Evolutionary conservation across 2,329 filamentous ascomycete species (phyloP).

Genomic region (Calonectria henricotiae): DNA sequence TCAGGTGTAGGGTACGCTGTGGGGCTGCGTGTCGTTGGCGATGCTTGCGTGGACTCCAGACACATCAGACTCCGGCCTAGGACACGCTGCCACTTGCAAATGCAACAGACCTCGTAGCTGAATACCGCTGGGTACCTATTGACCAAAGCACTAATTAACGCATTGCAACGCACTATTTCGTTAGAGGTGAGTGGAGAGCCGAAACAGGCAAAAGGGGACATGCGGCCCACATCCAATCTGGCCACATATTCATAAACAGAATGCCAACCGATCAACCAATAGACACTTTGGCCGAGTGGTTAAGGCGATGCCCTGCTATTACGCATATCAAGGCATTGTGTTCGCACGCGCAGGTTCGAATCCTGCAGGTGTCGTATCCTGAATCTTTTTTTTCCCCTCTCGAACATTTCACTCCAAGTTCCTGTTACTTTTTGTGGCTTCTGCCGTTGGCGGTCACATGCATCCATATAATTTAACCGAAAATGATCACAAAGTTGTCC

Average conservation of each 20-base stretch:
- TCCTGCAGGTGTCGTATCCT: slow-evolving; percentile 29
- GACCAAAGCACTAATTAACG: too few relatives aligned
- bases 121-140: too few relatives aligned
- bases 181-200: too few relatives aligned
- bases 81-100: too few relatives aligned
- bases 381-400: background rate
- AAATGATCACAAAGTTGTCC: too few relatives aligned
- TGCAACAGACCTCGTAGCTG: too few relatives aligned
- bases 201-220: too few relatives aligned
- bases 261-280: background rate
- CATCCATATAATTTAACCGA: background rate
- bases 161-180: too few relatives aligned
- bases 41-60: too few relatives aligned
- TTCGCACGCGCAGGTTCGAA: slow-evolving; percentile 34
- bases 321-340: slow-evolving; percentile 32
- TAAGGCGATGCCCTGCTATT: slow-evolving; percentile 34
- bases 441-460: background rate
- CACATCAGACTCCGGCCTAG: too few relatives aligned
- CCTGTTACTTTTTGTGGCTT: background rate
- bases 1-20: background rate
- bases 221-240: background rate
- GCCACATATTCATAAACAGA: background rate
- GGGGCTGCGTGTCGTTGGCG: background rate
- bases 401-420: background rate
- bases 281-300: slow-evolving; percentile 35